A percentile compares a stretch with the other conserved stretches of the same genome.
phyloP scores from a whole-genome alignment of 2,329 filamentous ascomycete species.

The Coniochaeta sp. region DNA sequence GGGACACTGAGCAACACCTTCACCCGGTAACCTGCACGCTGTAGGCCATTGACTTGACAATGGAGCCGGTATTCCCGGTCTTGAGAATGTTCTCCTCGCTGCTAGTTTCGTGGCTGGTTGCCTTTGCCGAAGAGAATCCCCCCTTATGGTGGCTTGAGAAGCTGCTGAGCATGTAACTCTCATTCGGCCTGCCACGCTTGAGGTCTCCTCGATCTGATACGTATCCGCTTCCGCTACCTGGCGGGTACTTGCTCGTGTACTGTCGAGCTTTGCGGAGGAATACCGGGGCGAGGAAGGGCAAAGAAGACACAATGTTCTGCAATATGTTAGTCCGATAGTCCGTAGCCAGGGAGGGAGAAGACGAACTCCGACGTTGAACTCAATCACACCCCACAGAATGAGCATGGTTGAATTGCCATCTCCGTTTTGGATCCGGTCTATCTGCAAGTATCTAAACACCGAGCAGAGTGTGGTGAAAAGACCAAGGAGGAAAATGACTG shows the following conservation, averaged over 20 bases:
- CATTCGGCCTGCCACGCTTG: slow-evolving; percentile 10
- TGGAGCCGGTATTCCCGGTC: slow-evolving; percentile 18
- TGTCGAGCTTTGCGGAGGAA: slow-evolving; percentile 33
- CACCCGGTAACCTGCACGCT: slow-evolving; percentile 28
- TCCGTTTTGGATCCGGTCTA: slow-evolving; percentile 38
- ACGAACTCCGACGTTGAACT: slow-evolving; percentile 50
- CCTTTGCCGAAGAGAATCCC: slow-evolving; percentile 18
- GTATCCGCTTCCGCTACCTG: slow-evolving; percentile 15
- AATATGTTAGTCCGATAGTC: not conserved
- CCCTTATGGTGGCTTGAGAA: slow-evolving; percentile 23
- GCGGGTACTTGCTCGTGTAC: slow-evolving; percentile 28
- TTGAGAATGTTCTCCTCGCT: slow-evolving; percentile 33
- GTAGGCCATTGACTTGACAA: slow-evolving; percentile 35
- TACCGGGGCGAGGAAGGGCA: slow-evolving; percentile 37
- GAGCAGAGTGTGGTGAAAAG: slow-evolving; percentile 50
- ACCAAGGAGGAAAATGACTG: slow-evolving; percentile 44
- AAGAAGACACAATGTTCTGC: slow-evolving; percentile 38
- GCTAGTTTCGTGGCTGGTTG: slow-evolving; percentile 10
- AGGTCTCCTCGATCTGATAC: slow-evolving; percentile 8
- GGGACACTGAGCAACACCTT: no score
- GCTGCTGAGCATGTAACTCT: slow-evolving; percentile 29
- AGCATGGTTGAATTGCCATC: slow-evolving; percentile 50
- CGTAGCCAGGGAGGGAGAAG: not conserved
- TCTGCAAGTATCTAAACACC: slow-evolving; percentile 43
- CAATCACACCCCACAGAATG: slow-evolving; percentile 48